A percentile compares a stretch with the other conserved stretches of the same genome.
Conservation (phyloP, 2,329 filamentous ascomycete species). For the Stromatinia cepivora region DNA sequence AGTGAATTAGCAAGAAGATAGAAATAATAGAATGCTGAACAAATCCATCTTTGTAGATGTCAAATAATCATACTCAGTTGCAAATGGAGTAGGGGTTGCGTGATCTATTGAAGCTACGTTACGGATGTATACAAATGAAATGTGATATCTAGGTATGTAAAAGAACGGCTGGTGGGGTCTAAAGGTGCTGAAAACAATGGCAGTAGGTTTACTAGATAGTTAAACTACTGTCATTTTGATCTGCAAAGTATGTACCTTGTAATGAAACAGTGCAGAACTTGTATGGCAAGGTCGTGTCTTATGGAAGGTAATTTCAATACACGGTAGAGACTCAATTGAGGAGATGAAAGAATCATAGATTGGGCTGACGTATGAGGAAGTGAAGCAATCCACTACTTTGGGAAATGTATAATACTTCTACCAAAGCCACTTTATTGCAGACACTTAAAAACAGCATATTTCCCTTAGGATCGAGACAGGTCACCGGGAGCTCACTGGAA, state of each 20-base stretch:
- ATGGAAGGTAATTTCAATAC: too few species aligned
- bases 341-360: neutral
- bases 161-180: neutral
- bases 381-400: neutral
- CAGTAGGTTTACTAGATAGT: neutral
- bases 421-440: neutral
- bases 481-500: neutral
- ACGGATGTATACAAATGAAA: neutral
- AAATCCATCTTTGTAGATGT: neutral
- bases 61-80: neutral
- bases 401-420: neutral
- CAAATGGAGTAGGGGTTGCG: neutral
- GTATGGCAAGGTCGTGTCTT: neutral
- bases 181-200: neutral
- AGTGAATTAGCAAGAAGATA: too few species aligned
- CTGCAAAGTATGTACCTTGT: neutral
- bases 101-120: neutral
- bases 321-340: neutral
- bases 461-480: too few species aligned
- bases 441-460: neutral
- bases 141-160: too few species aligned
- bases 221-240: neutral
- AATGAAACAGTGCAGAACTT: neutral
- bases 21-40: neutral
- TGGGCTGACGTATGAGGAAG: neutral